Percentiles rank a stretch among this genome's conserved stretches.
phyloP scores from a whole-genome alignment of 1,139 yeast species.

The Suhomyces guaymorum region DNA sequence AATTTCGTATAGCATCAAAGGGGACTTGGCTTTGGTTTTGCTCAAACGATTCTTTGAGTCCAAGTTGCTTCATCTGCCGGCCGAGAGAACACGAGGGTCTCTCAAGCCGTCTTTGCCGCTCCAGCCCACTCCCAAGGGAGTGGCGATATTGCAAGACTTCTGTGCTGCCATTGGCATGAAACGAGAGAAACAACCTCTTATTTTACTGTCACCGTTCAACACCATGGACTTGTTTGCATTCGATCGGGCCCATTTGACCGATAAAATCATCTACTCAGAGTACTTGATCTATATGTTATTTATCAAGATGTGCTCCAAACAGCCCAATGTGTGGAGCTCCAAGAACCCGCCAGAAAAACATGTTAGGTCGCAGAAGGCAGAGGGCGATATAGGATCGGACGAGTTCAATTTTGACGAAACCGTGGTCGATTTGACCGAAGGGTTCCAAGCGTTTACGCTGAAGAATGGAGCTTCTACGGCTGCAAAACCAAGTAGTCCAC shows the following conservation, averaged over 20 bases:
- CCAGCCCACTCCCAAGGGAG: slow-evolving; percentile 94
- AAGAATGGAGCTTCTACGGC: no score
- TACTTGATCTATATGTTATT: slow-evolving; percentile 68
- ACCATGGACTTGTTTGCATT: slow-evolving; percentile 71
- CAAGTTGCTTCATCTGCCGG: slow-evolving; percentile 72
- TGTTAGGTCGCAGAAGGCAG: background rate
- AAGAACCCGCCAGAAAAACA: slow-evolving; percentile 33
- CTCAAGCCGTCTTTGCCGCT: slow-evolving; percentile 46
- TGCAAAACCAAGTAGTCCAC: background rate
- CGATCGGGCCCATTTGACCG: slow-evolving; percentile 64
- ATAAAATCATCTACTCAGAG: slow-evolving; percentile 64
- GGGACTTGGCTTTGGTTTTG: slow-evolving; percentile 51
- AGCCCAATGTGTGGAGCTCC: slow-evolving; percentile 72
- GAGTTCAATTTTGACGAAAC: slow-evolving; percentile 4
- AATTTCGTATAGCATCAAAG: slow-evolving; percentile 59
- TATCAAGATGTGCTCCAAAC: slow-evolving; percentile 59
- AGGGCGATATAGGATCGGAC: background rate
- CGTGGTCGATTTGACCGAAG: slow-evolving; percentile 1
- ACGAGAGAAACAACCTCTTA: slow-evolving; percentile 36
- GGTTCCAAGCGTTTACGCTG: no score
- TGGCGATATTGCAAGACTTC: slow-evolving; percentile 64
- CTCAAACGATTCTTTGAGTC: slow-evolving; percentile 62
- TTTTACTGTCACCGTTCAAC: slow-evolving; percentile 58
- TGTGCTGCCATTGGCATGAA: slow-evolving; percentile 58
- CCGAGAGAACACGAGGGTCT: slow-evolving; percentile 61